Evolutionary conservation across 306 rosid species (phyloP).

Genomic region (Sophora flavescens): DNA sequence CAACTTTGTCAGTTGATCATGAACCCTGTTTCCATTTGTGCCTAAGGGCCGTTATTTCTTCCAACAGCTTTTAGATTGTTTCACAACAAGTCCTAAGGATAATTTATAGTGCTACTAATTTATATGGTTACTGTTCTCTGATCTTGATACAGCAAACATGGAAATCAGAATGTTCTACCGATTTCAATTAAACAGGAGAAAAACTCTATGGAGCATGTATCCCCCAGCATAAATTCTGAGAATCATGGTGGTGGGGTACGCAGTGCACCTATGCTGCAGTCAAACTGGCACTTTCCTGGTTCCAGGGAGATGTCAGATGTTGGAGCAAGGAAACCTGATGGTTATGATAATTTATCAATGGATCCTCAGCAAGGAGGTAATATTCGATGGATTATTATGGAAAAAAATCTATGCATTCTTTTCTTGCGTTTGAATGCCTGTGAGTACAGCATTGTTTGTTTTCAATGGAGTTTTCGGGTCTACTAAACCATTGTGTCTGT

Average conservation of each 20-base stretch:
- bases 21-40: conserved; percentile 15
- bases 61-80: conserved; percentile 30
- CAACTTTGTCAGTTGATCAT: conserved; percentile 18
- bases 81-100: conserved; percentile 16
- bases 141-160: conserved; percentile 60
- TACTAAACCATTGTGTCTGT: conserved; percentile 50
- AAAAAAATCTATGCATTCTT: background rate
- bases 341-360: conserved; percentile 60
- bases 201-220: conserved; percentile 76
- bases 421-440: conserved; percentile 27
- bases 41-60: conserved; percentile 33
- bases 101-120: conserved; percentile 32
- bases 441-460: background rate
- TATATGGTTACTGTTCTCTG: conserved; percentile 38
- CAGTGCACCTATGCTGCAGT: conserved; percentile 68
- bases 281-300: conserved; percentile 73
- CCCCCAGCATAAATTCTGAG: conserved; percentile 72
- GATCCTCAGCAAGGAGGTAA: conserved; percentile 89
- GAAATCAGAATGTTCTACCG: conserved; percentile 60
- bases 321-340: conserved; percentile 69
- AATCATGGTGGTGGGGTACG: conserved; percentile 59
- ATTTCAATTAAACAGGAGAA: conserved; percentile 63
- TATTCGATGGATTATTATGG: background rate
- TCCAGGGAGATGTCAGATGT: conserved; percentile 68
- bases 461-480: conserved; percentile 37